Evolutionary conservation across 176 grass and related monocot species (phyloP).

Genomic region (Tuctoria greenei): DNA sequence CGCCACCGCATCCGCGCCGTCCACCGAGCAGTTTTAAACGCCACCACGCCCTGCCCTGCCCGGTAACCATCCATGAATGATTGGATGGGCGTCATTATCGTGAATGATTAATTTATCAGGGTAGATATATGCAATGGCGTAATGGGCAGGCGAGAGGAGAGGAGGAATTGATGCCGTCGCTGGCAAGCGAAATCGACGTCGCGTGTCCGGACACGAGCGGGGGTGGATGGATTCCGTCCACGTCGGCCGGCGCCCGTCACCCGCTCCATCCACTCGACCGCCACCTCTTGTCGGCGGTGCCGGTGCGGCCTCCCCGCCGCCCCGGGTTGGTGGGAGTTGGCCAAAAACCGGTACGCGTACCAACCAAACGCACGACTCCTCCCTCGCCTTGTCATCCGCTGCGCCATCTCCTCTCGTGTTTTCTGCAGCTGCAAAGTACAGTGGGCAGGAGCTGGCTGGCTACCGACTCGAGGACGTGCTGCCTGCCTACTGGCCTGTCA

Average conservation of each 20-base stretch:
- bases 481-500: neutral
- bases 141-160: neutral
- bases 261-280: too few species aligned
- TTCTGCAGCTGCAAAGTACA: neutral
- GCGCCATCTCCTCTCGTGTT: too few species aligned
- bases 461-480: neutral
- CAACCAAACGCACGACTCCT: neutral
- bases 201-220: slow-evolving; percentile 3
- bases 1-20: slow-evolving; percentile 5
- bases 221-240: slow-evolving; percentile 38
- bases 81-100: neutral
- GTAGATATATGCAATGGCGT: too few species aligned
- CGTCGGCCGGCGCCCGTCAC: too few species aligned
- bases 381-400: too few species aligned
- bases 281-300: slow-evolving; percentile 36
- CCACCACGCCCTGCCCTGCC: neutral
- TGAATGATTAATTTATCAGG: too few species aligned
- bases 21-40: neutral
- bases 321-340: neutral
- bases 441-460: neutral
- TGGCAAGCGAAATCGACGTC: slow-evolving; percentile 38
- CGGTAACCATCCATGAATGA: too few species aligned
- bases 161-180: slow-evolving; percentile 25
- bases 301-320: neutral
- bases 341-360: slow-evolving; percentile 35